These are phyloP conservation scores for Quercus agrifolia DNA, from an alignment of 306 rosid genomes.

Conservation along the genomic window DNA sequence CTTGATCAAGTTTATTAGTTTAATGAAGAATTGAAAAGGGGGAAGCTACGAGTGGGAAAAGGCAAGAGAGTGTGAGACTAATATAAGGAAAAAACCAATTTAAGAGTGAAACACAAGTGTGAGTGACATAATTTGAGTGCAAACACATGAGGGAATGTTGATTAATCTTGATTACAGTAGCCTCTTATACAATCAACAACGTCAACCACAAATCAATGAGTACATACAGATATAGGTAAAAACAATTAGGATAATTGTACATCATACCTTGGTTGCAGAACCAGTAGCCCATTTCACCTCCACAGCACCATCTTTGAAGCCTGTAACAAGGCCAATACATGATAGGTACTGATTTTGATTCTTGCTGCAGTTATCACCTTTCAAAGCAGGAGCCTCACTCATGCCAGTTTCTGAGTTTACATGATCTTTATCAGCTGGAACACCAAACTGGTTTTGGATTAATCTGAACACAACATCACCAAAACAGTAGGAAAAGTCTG, in stretches of 20 bases:
- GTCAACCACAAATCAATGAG: conserved; percentile 17
- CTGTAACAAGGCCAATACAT: conserved; percentile 63
- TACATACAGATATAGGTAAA: conserved; percentile 1
- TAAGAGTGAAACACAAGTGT: too few relatives aligned
- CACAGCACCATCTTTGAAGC: conserved; percentile 65
- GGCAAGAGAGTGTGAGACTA: too few relatives aligned
- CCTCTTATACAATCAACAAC: conserved; percentile 10
- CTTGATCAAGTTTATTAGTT: too few relatives aligned
- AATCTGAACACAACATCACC: conserved; percentile 84
- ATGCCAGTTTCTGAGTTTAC: conserved; percentile 26
- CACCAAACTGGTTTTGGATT: conserved; percentile 50
- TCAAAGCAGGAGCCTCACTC: conserved; percentile 34
- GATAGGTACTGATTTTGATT: conserved; percentile 48
- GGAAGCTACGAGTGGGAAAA: too few relatives aligned
- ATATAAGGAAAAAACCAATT: too few relatives aligned
- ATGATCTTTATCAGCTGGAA: conserved; percentile 34
- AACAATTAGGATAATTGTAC: neutral
- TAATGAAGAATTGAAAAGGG: too few relatives aligned
- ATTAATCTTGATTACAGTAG: neutral
- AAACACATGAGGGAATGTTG: too few relatives aligned
- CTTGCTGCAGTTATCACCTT: conserved; percentile 27
- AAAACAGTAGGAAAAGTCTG: conserved; percentile 66
- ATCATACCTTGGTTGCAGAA: conserved; percentile 62
- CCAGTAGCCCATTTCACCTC: conserved; percentile 96
- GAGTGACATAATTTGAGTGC: too few relatives aligned